A percentile compares a stretch with the other conserved stretches of the same genome.
These are phyloP conservation scores for Phaeoacremonium minimum DNA, from an alignment of 2,329 filamentous ascomycete genomes.

Conservation along the genomic window DNA sequence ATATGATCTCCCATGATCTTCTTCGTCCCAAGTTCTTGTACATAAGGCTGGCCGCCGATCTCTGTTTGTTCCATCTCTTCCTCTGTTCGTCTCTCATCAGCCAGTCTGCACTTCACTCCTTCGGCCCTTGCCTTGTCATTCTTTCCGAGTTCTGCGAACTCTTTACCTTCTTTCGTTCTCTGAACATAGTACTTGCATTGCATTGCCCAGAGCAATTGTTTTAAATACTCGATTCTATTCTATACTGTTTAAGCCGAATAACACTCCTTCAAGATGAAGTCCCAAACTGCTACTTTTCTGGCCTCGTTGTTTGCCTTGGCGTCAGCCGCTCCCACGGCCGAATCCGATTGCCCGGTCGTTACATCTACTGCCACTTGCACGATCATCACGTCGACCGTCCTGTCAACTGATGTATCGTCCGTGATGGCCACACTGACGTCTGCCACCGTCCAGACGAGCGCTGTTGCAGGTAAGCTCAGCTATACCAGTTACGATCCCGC, in stretches of 20 bases:
- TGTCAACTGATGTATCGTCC: conserved; percentile 3
- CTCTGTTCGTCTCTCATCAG: not conserved
- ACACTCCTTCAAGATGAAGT: conserved; percentile 3
- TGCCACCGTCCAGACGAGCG: conserved; percentile 1
- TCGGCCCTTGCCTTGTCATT: conserved; percentile 1
- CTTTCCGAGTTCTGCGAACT: conserved; percentile 8
- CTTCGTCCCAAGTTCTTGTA: conserved; percentile 3
- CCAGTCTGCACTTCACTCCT: not conserved
- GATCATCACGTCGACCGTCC: conserved; percentile 1
- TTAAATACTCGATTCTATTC: not conserved
- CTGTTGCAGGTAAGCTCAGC: conserved; percentile 10
- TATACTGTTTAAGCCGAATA: not conserved
- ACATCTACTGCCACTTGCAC: conserved; percentile 2
- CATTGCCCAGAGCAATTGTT: too few relatives aligned
- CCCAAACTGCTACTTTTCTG: conserved; percentile 1
- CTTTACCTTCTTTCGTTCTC: conserved; percentile 3
- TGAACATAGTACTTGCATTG: too few relatives aligned
- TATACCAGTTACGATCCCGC: conserved; percentile 6
- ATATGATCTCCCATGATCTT: not conserved
- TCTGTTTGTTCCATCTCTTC: conserved; percentile 1
- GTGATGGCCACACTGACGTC: conserved; percentile 1
- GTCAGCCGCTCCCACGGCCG: conserved; percentile 4
- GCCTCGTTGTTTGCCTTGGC: not conserved
- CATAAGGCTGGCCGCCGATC: conserved; percentile 5
- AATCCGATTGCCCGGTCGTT: not conserved